Evolutionary conservation across 2,329 filamentous ascomycete genomes (phyloP).

Genomic region (Bipolaris gigantea): DNA sequence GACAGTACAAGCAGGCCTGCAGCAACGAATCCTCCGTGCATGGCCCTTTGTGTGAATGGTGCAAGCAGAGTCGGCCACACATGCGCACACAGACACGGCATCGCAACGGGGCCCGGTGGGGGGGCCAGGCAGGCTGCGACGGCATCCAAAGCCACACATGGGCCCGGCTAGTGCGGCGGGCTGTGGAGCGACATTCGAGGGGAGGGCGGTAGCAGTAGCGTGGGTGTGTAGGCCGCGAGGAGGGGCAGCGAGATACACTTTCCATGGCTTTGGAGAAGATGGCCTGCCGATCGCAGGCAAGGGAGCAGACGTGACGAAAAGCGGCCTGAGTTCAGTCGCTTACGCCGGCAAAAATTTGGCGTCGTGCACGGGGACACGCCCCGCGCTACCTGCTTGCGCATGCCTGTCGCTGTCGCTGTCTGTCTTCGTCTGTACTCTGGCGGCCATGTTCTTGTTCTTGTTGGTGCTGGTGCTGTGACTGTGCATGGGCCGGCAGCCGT

Average conservation of each 20-base stretch:
- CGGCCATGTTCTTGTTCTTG: too few relatives aligned
- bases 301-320: conserved; percentile 17
- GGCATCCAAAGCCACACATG: conserved; percentile 12
- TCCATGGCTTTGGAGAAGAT: conserved; percentile 32
- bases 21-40: conserved; percentile 11
- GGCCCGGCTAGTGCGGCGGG: conserved; percentile 7
- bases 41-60: background rate
- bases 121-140: conserved; percentile 1
- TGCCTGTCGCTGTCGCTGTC: too few relatives aligned
- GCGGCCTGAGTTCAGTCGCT: conserved; percentile 16
- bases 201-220: conserved; percentile 23
- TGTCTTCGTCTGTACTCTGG: too few relatives aligned
- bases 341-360: conserved; percentile 16
- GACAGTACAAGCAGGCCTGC: conserved; percentile 20
- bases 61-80: too few relatives aligned
- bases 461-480: too few relatives aligned
- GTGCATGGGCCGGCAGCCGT: conserved; percentile 8
- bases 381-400: conserved; percentile 5
- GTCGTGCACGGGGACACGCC: conserved; percentile 8
- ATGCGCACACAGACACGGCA: background rate
- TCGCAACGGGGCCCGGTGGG: background rate
- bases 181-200: conserved; percentile 32
- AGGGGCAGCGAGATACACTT: conserved; percentile 21
- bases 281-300: conserved; percentile 29
- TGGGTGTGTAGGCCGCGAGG: conserved; percentile 18